Evolutionary conservation across 805 yeast species (phyloP), one percentile per base, ranked within the genome.

Genomic region (Metschnikowia henanensis): DNA sequence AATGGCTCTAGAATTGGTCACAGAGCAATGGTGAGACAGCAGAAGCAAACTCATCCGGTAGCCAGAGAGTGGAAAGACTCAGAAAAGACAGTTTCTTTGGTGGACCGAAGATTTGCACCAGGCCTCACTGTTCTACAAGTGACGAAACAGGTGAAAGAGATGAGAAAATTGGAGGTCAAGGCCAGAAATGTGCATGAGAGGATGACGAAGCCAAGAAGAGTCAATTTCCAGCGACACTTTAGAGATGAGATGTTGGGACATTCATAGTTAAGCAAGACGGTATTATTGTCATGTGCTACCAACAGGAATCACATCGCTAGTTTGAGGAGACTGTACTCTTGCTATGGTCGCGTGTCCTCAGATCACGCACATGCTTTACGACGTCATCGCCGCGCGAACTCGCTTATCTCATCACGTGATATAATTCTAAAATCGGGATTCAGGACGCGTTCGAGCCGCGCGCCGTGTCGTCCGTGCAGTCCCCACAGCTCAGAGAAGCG

Each of bases 1-100:
- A 77, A 84, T 17, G 97, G 97, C 2, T 66, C 80, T 4, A 79
- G 81, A 36, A 79, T 87, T 1, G 96, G 96, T 0, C 97, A 92
- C 62, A 74, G 98, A 51, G 73, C 90, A 1, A 70, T 87, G 56
- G 77, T 79, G 39, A 73, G 92, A 49, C 82, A 80, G 59, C 82
- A 82, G 64, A 81, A 85, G 58, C 96, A 87, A 64, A 79, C 79
- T 49, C 39, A 57, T 23, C 52, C 59, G 1, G 40, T 51, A 7
- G 54, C 60, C 5, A 39, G 55, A 9, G 62, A 57, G n/a, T 70
- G 78, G 23, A 64, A 73, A 12, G 92, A 87, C 31, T 83, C 90
- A 21, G 82, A 79, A 56, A 80, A 81, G 33, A 84, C 96, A 0
- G 83, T 90, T 30, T 77, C 87, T 20, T 80, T 88, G 4, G 88